Evolutionary conservation across 2,329 filamentous ascomycete species (phyloP).

Genomic region (Huntiella omanensis): DNA sequence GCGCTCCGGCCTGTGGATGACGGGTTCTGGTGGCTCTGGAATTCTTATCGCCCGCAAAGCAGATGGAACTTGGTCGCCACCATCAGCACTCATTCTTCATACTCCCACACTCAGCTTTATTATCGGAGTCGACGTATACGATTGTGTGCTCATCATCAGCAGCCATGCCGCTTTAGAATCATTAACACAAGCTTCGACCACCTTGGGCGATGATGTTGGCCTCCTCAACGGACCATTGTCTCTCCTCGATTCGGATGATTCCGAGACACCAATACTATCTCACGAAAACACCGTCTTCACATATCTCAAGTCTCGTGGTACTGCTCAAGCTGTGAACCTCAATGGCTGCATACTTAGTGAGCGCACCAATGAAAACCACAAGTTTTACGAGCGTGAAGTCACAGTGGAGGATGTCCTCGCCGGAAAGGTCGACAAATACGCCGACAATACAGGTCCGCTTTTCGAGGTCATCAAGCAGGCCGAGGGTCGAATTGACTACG

Average conservation of each 20-base stretch:
- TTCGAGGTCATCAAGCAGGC: slow-evolving; percentile 76
- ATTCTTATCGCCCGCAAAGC: slow-evolving; percentile 68
- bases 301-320: slow-evolving; percentile 39
- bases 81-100: slow-evolving; percentile 78
- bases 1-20: slow-evolving; percentile 82
- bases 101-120: slow-evolving; percentile 79
- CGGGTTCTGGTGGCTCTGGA: slow-evolving; percentile 76
- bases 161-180: slow-evolving; percentile 66
- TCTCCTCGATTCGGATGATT: slow-evolving; percentile 30
- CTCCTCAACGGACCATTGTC: slow-evolving; percentile 59
- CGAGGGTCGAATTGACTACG: slow-evolving; percentile 62
- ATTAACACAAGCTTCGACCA: slow-evolving; percentile 62
- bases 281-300: slow-evolving; percentile 34
- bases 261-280: slow-evolving; percentile 28
- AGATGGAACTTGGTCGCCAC: slow-evolving; percentile 80
- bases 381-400: slow-evolving; percentile 32
- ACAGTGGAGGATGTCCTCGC: slow-evolving; percentile 38
- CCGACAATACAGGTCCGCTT: slow-evolving; percentile 38
- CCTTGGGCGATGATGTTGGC: slow-evolving; percentile 63
- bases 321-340: slow-evolving; percentile 34
- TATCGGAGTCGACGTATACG: slow-evolving; percentile 84
- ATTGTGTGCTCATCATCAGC: slow-evolving; percentile 87
- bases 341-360: slow-evolving; percentile 38
- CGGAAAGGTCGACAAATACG: slow-evolving; percentile 34
- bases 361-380: slow-evolving; percentile 39